phyloP scores from a whole-genome alignment of 768 basidiomycete genomes.

The Pisolithus sp. region DNA sequence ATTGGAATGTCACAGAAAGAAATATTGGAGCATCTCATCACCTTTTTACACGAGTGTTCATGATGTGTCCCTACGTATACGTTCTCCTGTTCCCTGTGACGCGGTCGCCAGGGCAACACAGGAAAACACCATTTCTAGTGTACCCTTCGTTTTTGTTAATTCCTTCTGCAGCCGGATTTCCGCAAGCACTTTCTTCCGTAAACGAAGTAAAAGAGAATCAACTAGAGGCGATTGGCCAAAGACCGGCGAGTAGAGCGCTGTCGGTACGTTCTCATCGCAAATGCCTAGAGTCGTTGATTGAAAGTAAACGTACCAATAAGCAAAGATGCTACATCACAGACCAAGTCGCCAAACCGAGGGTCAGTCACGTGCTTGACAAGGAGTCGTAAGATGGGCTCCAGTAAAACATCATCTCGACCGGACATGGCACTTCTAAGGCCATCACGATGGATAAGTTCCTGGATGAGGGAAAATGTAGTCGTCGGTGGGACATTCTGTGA shows the following conservation, averaged over 20 bases:
- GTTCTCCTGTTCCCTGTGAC: slow-evolving; percentile 13
- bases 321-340: slow-evolving; percentile 70
- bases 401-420: slow-evolving; percentile 87
- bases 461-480: slow-evolving; percentile 83
- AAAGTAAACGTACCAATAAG: slow-evolving; percentile 66
- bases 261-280: slow-evolving; percentile 4
- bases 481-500: slow-evolving; percentile 76
- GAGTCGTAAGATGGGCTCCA: slow-evolving; percentile 87
- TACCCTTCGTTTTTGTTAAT: slow-evolving; percentile 74
- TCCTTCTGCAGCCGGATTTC: slow-evolving; percentile 89
- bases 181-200: slow-evolving; percentile 77
- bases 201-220: slow-evolving; percentile 74
- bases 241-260: slow-evolving; percentile 89
- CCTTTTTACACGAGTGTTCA: slow-evolving; percentile 42
- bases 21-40: slow-evolving; percentile 63
- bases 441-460: slow-evolving; percentile 89
- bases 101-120: slow-evolving; percentile 37
- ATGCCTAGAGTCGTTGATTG: neutral
- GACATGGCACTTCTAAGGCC: slow-evolving; percentile 80
- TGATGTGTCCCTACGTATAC: slow-evolving; percentile 8
- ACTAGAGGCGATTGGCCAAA: slow-evolving; percentile 93
- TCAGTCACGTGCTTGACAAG: slow-evolving; percentile 81
- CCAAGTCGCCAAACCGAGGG: slow-evolving; percentile 89
- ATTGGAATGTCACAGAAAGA: slow-evolving; percentile 49
- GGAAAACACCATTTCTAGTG: slow-evolving; percentile 84